Conservation (phyloP, 2,329 filamentous ascomycete species). For the Knoxdaviesia proteae region DNA sequence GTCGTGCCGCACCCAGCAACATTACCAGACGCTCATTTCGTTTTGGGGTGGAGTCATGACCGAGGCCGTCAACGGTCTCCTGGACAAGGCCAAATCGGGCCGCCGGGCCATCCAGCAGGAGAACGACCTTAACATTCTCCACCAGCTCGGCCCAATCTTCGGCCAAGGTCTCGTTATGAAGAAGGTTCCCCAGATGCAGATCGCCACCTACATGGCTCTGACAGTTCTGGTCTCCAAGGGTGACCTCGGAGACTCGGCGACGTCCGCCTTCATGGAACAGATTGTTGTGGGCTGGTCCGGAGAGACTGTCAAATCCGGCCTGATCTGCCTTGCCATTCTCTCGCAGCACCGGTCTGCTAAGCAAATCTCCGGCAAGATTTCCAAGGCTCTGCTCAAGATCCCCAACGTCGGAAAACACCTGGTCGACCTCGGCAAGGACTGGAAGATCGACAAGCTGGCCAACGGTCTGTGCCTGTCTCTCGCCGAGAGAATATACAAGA, state of each 20-base stretch:
- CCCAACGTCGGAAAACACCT: slow-evolving; percentile 38
- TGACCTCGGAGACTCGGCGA: slow-evolving; percentile 52
- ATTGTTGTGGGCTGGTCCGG: slow-evolving; percentile 56
- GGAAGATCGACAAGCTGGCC: slow-evolving; percentile 48
- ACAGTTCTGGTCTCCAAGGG: slow-evolving; percentile 72
- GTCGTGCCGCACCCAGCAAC: slow-evolving; percentile 47
- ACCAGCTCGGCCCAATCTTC: slow-evolving; percentile 44
- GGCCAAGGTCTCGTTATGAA: slow-evolving; percentile 59
- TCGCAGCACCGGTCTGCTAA: slow-evolving; percentile 58
- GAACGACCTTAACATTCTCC: slow-evolving; percentile 61
- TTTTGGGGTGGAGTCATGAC: slow-evolving; percentile 86
- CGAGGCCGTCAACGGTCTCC: slow-evolving; percentile 64
- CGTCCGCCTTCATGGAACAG: slow-evolving; percentile 82
- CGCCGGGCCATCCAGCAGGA: slow-evolving; percentile 56
- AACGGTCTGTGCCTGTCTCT: slow-evolving; percentile 50
- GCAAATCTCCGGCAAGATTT: slow-evolving; percentile 47
- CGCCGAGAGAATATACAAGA: slow-evolving; percentile 39
- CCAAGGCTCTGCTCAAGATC: slow-evolving; percentile 46
- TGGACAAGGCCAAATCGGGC: slow-evolving; percentile 60
- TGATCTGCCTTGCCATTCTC: slow-evolving; percentile 64
- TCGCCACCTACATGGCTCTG: slow-evolving; percentile 81
- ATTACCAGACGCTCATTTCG: slow-evolving; percentile 57
- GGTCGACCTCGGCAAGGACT: slow-evolving; percentile 39
- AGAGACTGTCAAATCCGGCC: slow-evolving; percentile 50
- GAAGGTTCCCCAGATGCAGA: slow-evolving; percentile 56